Evolutionary conservation across 768 basidiomycete genomes (phyloP), one percentile per base, ranked within the genome.

Genomic region (Boletus pseudo-olivaceus): DNA sequence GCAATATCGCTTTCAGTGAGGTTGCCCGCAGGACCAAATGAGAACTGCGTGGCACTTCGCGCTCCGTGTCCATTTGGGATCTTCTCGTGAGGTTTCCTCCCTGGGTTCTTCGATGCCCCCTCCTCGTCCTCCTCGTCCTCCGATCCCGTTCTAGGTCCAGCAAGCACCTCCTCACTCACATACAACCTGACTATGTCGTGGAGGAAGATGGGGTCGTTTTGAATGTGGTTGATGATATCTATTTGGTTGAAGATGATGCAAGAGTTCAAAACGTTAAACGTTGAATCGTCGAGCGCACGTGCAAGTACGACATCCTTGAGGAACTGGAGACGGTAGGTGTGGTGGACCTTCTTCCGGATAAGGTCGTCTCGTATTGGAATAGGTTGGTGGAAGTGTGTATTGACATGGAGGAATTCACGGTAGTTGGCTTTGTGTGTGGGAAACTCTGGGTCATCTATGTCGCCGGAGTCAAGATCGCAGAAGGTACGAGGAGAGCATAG

Each of bases 231-330:
- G 65, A 99, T 94, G 65, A 99, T 98, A 72, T 99, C 97, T 63
- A 96, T 93, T 70, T 99, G 96, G 74, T 98, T 97, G 81, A 95
- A 98, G 67, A 98, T 93, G 70, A 99, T 93, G 73, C 91, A 91
- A 2, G 93, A 94, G 72, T 94, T 98, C 66, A 98, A 82, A 63
- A 97, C 92, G 65, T 93, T 93, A 80, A 98, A 96, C 0, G 95
- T 98, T 2, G 91, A 88, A 70, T 99, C 97, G 64, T 99, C 97
- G 46, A 98, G 82, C 1, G 88, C 87, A 17, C 97, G 87, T 1
- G 94, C 93, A 46, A 99, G 88, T 39, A 99, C 93, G 54, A 99
- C 96, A 68, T 99, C 97, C 70, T 98, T 98, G 65, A 99, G 87
- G 73, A 93, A 98, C 66, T 93, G 93, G 7, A 99, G 81, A 19